Evolutionary conservation across 805 yeast genomes (phyloP), one percentile per base, ranked within the genome.

Genomic region (Sugiyamaella americana): DNA sequence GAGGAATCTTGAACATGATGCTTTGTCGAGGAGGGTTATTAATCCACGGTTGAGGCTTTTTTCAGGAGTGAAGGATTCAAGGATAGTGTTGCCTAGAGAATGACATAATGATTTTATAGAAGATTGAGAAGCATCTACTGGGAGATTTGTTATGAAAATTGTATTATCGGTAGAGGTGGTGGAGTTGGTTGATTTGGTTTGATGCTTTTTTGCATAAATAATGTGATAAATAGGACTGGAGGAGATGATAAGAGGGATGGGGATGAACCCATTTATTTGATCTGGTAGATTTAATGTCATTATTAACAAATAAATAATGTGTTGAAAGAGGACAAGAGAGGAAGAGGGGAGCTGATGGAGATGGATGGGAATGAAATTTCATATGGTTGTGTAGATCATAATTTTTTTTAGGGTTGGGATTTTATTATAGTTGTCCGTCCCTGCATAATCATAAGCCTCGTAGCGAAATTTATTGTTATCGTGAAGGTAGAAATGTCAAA

Each of bases 81-180:
- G 58, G 13, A 64, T 58, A 56, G 72, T 75, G 36, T 65, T 59
- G 39, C 76, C 81, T 40, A 74, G 72, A 4, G 68, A 62, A 48
- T 65, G 67, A 56, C 87, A 77, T 37, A 80, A 73, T 47, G 69
- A 71, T 58, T 78, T 82, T 41, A 87, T 59, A 30, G 69, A 68
- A 37, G 72, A 70, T 13, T 76, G 58, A 20, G 73, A 70, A 4
- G 87, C 72, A 48, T 75, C 73, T 19, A 82, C 66, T 1, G 97
- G 96, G 36, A 87, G 66, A 60, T 89, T 88, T 48, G 84, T 78
- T 4, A 83, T 61, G 65, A 89, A 89, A n/a, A 89, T 63, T 23
- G 84, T 73, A 43, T 84, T 70, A 43, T 75, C 74, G 2, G 26
- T 41, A 8, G 40, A 29, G 5, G 35, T 26, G 2, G 36, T 26